Conservation (phyloP, 148 eudicot genomes). For the Fagopyrum homotropicum region DNA sequence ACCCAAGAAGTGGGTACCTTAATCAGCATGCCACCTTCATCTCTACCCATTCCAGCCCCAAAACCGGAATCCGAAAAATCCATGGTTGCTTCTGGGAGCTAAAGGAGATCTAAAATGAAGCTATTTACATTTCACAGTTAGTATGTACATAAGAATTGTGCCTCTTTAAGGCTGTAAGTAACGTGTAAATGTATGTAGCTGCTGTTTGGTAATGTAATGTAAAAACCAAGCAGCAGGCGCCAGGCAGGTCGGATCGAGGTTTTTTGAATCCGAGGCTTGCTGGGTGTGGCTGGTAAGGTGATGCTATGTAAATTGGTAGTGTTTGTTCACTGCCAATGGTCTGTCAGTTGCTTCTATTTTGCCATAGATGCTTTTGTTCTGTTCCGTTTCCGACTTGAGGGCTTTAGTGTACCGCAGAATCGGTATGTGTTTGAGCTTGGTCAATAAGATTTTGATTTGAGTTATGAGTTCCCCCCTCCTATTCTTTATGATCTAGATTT, state of each 20-base stretch:
- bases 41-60: slow-evolving; percentile 13
- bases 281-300: not conserved
- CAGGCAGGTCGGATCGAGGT: slow-evolving; percentile 1
- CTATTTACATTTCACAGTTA: not conserved
- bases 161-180: not conserved
- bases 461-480: not conserved
- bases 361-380: not conserved
- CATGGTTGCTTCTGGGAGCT: slow-evolving; percentile 38
- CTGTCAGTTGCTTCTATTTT: not conserved
- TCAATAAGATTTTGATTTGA: not conserved
- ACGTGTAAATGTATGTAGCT: slow-evolving; percentile 1
- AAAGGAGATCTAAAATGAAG: not conserved
- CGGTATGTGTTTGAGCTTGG: not conserved
- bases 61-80: slow-evolving; percentile 21
- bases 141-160: slow-evolving; percentile 11
- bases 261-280: slow-evolving; percentile 10
- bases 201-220: not conserved
- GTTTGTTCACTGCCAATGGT: not conserved
- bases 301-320: not conserved
- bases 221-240: not conserved
- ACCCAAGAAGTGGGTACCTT: not conserved
- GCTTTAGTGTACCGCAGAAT: not conserved
- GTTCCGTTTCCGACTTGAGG: not conserved
- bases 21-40: slow-evolving; percentile 12
- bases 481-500: not conserved